Conservation (phyloP, 2,329 filamentous ascomycete genomes). For the Aciculosporium take region DNA sequence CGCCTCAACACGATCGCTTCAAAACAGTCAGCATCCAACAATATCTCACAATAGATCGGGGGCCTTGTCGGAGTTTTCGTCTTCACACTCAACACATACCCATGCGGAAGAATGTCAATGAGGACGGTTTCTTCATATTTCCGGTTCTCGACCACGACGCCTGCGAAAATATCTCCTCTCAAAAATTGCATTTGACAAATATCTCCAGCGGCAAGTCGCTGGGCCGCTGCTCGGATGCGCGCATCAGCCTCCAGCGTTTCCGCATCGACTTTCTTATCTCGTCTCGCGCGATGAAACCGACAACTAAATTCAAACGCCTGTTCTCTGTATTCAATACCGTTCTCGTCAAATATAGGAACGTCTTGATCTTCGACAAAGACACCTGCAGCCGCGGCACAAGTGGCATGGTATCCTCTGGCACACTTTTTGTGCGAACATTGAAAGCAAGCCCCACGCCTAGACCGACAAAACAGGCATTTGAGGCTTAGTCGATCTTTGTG, state of each 20-base stretch:
- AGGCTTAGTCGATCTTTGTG: slow-evolving; percentile 78
- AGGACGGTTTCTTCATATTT: slow-evolving; percentile 60
- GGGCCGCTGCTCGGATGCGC: slow-evolving; percentile 54
- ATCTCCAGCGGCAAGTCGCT: slow-evolving; percentile 54
- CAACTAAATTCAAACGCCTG: slow-evolving; percentile 88
- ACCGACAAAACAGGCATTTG: slow-evolving; percentile 89
- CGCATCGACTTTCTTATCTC: slow-evolving; percentile 59
- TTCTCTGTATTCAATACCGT: slow-evolving; percentile 83
- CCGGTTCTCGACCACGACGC: slow-evolving; percentile 73
- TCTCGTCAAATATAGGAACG: slow-evolving; percentile 75
- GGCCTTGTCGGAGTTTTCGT: no score
- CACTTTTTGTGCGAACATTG: slow-evolving; percentile 95
- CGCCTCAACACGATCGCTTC: slow-evolving; percentile 58
- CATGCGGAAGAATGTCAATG: slow-evolving; percentile 70
- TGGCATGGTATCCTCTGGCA: slow-evolving; percentile 83
- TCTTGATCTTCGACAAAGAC: slow-evolving; percentile 82
- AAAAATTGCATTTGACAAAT: slow-evolving; percentile 78
- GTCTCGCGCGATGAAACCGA: slow-evolving; percentile 81
- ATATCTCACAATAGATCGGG: no score
- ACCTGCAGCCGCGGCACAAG: slow-evolving; percentile 81
- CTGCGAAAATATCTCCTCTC: slow-evolving; percentile 80
- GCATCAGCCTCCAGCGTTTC: slow-evolving; percentile 56
- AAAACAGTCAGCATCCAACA: slow-evolving; percentile 24
- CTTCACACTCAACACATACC: slow-evolving; percentile 40
- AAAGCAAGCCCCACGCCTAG: slow-evolving; percentile 89